Evolutionary conservation across 2,329 filamentous ascomycete genomes (phyloP), one percentile per base, ranked within the genome.

Genomic region (Hypoxylon sp.): DNA sequence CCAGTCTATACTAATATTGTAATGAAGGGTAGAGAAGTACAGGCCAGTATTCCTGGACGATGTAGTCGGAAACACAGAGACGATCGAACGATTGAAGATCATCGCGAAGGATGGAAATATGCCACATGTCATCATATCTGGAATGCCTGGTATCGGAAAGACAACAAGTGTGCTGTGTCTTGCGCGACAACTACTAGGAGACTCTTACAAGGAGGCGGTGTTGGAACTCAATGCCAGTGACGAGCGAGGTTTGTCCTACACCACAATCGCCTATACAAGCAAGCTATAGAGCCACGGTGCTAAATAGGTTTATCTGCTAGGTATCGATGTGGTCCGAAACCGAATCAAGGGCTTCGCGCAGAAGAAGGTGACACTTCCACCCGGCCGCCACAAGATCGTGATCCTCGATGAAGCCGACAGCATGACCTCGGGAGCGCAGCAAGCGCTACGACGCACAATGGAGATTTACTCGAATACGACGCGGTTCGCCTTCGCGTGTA

Each of bases 81-180:
- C 96, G 0, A 94, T 99, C 75, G 95, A 98, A 80, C 92, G 96
- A 60, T 85, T 99, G 75, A 98, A 98, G 79, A 98, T 99, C 76
- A 98, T 99, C 75, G 94, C 96, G 50, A 96, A 94, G 80, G 96
- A 98, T 82, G 96, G 96, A 74, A 99, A 99, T 82, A 98, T 99
- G 94, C 96, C 96, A 2, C 96, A 99, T 82, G 89, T 99, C 76
- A 98, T 99, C 81, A 98, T 99, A 76, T 97, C 93, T n/a, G 96
- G 96, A 66, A 98, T 97, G 94, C 96, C 96, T 19, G 96, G 96
- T 77, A 99, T 98, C 76, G 96, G 96, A 80, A 99, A 99, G 85
- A 99, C 96, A 3, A 98, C 96, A 0, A 97, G 94, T 61, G 91
- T 99, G 61, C 84, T 98, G 67, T 98, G 96, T 78, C 88, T 99